These are phyloP conservation scores for Linum usitatissimum DNA, from an alignment of 345 rosid species.

Conservation along the genomic window DNA sequence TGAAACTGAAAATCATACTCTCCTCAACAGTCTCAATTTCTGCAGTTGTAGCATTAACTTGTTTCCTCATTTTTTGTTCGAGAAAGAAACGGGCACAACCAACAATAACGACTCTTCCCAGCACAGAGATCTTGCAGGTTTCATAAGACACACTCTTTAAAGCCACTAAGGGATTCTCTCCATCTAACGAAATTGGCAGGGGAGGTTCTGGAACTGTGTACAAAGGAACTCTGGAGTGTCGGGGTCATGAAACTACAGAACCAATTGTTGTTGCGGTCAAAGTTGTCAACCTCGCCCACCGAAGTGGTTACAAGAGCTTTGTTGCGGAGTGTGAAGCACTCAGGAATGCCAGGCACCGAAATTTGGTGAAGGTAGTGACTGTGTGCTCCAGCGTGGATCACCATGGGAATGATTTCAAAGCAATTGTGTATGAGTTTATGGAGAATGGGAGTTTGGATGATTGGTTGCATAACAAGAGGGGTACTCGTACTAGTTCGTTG, in stretches of 20 bases:
- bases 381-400: conserved; percentile 26
- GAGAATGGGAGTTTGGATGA: conserved; percentile 36
- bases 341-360: conserved; percentile 24
- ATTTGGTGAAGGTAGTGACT: conserved; percentile 32
- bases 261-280: conserved; percentile 17
- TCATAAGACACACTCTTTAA: conserved; percentile 21
- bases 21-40: not conserved
- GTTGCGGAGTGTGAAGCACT: conserved; percentile 37
- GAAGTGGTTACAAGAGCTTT: conserved; percentile 35
- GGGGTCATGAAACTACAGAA: not conserved
- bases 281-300: conserved; percentile 27
- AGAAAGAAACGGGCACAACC: not conserved
- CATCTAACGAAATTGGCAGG: conserved; percentile 15
- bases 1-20: not conserved
- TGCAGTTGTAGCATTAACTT: not conserved
- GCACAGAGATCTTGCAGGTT: not conserved
- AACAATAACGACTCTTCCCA: not conserved
- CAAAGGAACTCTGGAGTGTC: conserved; percentile 15
- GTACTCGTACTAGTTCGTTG: not conserved
- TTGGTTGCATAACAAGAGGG: conserved; percentile 20
- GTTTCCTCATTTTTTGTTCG: not conserved
- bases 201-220: conserved; percentile 21
- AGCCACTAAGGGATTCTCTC: conserved; percentile 24
- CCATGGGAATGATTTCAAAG: conserved; percentile 41
- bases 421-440: conserved; percentile 38